phyloP scores from a whole-genome alignment of 441 rosid species.

The Rhodomyrtus psidioides region DNA sequence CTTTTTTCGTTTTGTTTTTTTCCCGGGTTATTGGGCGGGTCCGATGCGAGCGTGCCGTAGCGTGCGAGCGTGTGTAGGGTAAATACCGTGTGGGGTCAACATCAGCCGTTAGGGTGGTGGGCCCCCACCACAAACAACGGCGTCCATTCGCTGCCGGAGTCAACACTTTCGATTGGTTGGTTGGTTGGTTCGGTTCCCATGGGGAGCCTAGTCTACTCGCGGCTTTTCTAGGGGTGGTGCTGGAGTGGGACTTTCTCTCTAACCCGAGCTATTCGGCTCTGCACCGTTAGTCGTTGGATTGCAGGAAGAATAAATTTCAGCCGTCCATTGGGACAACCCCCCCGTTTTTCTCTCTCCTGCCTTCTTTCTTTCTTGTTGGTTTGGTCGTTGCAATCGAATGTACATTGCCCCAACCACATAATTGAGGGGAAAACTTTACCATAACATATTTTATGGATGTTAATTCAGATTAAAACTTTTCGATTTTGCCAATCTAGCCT shows the following conservation, averaged over 20 bases:
- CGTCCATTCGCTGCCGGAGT: slow-evolving; percentile 8
- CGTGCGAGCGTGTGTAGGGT: not conserved
- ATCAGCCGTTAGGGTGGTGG: not conserved
- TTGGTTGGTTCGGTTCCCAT: not conserved
- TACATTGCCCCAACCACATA: too few species aligned
- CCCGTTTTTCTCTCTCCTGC: too few species aligned
- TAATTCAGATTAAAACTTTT: too few species aligned
- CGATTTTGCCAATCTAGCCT: too few species aligned
- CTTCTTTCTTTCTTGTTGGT: too few species aligned
- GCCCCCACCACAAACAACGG: slow-evolving; percentile 13
- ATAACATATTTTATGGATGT: too few species aligned
- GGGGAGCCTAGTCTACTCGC: not conserved
- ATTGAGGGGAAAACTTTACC: too few species aligned
- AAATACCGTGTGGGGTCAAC: not conserved
- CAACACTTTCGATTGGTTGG: not conserved
- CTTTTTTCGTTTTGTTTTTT: not conserved
- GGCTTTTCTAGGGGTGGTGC: not conserved
- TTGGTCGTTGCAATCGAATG: not conserved
- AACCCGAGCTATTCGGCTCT: not conserved
- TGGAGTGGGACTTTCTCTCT: too few species aligned
- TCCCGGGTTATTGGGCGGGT: not conserved
- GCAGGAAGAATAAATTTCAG: not conserved
- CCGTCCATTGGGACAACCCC: not conserved
- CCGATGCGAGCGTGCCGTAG: too few species aligned
- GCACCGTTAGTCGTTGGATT: not conserved